Percentiles rank a stretch among this genome's conserved stretches.
Evolutionary conservation across 176 grass and related monocot genomes (phyloP).

Genomic region (Carex cristatella): DNA sequence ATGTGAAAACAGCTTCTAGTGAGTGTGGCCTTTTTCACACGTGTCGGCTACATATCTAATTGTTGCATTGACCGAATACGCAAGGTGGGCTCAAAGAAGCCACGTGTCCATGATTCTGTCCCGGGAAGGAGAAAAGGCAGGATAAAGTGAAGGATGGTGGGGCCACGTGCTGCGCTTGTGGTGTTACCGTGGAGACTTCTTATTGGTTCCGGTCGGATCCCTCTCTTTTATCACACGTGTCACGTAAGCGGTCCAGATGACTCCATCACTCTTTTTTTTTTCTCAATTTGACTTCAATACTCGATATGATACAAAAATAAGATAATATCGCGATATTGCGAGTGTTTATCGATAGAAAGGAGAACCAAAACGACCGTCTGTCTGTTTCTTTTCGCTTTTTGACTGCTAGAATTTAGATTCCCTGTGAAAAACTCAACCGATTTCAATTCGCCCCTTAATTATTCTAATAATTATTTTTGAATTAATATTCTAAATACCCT

Average conservation of each 20-base stretch:
- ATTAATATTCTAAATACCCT: too few species aligned
- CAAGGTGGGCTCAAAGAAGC: not conserved
- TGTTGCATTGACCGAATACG: not conserved
- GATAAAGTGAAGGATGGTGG: conserved; percentile 7
- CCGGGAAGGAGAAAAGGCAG: not conserved
- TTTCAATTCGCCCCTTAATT: not conserved
- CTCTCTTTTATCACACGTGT: not conserved
- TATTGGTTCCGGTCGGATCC: not conserved
- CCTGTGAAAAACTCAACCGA: not conserved
- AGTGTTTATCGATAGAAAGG: not conserved
- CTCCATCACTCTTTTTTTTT: not conserved
- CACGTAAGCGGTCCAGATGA: not conserved
- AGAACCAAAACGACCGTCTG: not conserved
- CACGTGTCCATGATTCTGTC: not conserved
- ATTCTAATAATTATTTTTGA: not conserved
- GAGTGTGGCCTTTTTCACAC: not conserved
- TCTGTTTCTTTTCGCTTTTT: not conserved
- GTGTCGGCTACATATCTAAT: not conserved
- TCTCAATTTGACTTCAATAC: not conserved
- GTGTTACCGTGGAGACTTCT: not conserved
- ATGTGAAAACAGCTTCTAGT: not conserved
- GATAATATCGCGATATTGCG: not conserved
- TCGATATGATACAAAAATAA: not conserved
- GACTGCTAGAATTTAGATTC: not conserved
- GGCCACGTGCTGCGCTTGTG: not conserved